A percentile compares a stretch with the other conserved stretches of the same genome.
These are phyloP conservation scores for Pichia sporocuriosa DNA, from an alignment of 805 yeast genomes.

Conservation along the genomic window DNA sequence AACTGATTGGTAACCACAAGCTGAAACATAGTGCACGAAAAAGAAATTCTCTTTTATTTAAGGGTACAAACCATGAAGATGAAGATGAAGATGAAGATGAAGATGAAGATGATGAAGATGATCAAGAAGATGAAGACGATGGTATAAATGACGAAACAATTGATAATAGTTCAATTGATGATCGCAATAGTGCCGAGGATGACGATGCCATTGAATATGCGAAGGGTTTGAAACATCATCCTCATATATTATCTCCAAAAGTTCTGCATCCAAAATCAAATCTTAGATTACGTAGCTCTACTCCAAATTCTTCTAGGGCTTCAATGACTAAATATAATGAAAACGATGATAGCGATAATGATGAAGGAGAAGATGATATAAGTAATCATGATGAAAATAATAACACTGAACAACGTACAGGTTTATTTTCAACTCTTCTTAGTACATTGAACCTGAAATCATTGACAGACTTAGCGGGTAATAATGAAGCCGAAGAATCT, in stretches of 20 bases:
- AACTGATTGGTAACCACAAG: conserved; percentile 6
- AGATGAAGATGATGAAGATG: conserved; percentile 1
- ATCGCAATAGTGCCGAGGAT: conserved; percentile 2
- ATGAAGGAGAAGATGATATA: background rate
- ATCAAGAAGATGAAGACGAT: background rate
- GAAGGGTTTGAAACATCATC: conserved; percentile 1
- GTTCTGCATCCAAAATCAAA: conserved; percentile 1
- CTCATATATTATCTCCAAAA: too few relatives aligned
- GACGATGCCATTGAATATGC: background rate
- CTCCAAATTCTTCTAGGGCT: conserved; percentile 3
- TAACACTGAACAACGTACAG: conserved; percentile 10
- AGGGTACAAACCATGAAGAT: background rate
- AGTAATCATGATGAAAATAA: background rate
- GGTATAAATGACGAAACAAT: background rate
- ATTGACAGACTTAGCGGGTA: conserved; percentile 8
- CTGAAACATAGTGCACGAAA: background rate
- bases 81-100: conserved; percentile 1
- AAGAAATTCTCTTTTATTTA: background rate
- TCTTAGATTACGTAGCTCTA: conserved; percentile 1
- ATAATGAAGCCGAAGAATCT: conserved; percentile 8
- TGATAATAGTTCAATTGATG: conserved; percentile 1
- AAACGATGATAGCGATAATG: too few relatives aligned
- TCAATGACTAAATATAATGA: background rate
- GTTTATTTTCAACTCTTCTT: conserved; percentile 24
- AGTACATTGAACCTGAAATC: conserved; percentile 25